Base-by-base conservation (phyloP, 345 rosid species). In the Arabis hirsuta region DNA sequence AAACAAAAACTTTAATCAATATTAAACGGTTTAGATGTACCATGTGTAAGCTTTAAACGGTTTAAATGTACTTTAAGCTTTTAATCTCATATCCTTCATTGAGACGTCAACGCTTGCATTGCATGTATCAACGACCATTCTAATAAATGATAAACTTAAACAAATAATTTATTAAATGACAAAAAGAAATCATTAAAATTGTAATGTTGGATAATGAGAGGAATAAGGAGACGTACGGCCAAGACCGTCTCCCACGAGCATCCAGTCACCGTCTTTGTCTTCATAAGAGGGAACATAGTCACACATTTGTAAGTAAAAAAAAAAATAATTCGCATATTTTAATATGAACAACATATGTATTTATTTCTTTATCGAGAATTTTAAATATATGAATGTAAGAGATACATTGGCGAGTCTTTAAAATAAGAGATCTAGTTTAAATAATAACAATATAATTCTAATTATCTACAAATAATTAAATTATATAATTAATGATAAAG, bases 261-360 rank as follows among this genome's bases (percentile, higher is more conserved):
- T 91, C 97, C 96, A 92, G 47, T 92, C 98, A 63, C 96, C 92
- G 53, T 92, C 98, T 83, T 88, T 92, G 82, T 92, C 98, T 80
- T 92, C 95, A 62, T 92, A 92, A 55, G 94, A 88, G 54, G 96
- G 90, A 80, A 88, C 92, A 81, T 88, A 89, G 52, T 92, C 95
- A 60, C 89, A 84, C 53, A 80, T 81, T 16, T 16, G 16, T 16
- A 7, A 43, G 14, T 47, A 24, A 53, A 41, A 58, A 66, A 29
- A 42, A 58, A 62, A 69, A 69, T 16, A 16, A 16, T 16, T 16
- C 16, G 16, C 16, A 16, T 16, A 16, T 16, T 16, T 16, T 16
- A 16, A 16, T 16, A 16, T 16, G 16, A 16, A 16, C 16, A 16
- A 16, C 16, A 16, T 16, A 16, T 16, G 16, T 16, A 16, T 16